Percentiles rank a stretch among this genome's conserved stretches.
Evolutionary conservation across 176 grass and related monocot species (phyloP).

Genomic region (Musa troglodytarum): DNA sequence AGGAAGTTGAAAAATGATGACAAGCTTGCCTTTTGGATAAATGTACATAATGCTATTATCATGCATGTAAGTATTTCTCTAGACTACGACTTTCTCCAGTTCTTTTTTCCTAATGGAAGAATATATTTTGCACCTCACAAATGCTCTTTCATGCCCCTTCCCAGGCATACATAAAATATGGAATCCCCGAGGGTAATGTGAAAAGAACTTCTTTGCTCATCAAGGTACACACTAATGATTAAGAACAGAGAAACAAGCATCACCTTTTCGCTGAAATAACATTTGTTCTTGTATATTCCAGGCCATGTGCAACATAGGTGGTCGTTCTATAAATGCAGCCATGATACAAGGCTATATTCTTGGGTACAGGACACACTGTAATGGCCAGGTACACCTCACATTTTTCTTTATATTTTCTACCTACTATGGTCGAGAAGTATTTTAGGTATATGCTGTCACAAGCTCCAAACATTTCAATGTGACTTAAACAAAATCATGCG

Average conservation of each 20-base stretch:
- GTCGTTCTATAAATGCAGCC: slow-evolving; percentile 13
- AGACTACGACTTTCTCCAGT: background rate
- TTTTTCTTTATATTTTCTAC: background rate
- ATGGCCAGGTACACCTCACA: background rate
- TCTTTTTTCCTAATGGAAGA: background rate
- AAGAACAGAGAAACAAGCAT: too few relatives aligned
- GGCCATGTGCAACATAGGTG: slow-evolving; percentile 10
- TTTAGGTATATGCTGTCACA: too few relatives aligned
- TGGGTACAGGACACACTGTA: background rate
- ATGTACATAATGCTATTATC: slow-evolving; percentile 84
- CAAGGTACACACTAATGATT: slow-evolving; percentile 52
- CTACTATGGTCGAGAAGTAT: too few relatives aligned
- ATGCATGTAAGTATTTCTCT: slow-evolving; percentile 74
- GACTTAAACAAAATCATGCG: too few relatives aligned
- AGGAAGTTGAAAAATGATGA: slow-evolving; percentile 73
- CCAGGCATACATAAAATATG: slow-evolving; percentile 85
- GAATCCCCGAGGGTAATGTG: slow-evolving; percentile 76
- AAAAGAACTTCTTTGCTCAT: slow-evolving; percentile 76
- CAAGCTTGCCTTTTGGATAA: slow-evolving; percentile 88
- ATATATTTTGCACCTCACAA: slow-evolving; percentile 12
- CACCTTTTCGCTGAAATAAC: background rate
- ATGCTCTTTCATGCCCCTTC: slow-evolving; percentile 11
- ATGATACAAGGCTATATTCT: slow-evolving; percentile 13
- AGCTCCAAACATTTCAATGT: too few relatives aligned
- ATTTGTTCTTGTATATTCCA: background rate